These are phyloP conservation scores for Aspergillus sp. DNA, from an alignment of 2,329 filamentous ascomycete species.

Conservation along the genomic window DNA sequence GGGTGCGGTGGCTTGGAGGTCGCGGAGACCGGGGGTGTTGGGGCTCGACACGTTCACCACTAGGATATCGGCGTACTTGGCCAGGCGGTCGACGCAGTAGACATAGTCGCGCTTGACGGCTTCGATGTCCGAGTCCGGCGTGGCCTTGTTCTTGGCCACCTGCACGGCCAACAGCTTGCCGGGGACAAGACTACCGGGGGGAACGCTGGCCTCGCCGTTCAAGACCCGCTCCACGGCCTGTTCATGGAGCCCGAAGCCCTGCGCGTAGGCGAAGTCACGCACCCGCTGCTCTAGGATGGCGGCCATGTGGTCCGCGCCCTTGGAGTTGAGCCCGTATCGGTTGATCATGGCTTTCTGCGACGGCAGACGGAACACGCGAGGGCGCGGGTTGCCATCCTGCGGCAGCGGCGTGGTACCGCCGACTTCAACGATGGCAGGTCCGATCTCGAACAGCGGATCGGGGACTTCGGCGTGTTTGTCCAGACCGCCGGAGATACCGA, in stretches of 20 bases:
- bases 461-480: conserved; percentile 93
- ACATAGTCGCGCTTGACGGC: conserved; percentile 80
- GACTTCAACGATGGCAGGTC: conserved; percentile 84
- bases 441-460: conserved; percentile 78
- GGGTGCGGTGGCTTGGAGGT: conserved; percentile 80
- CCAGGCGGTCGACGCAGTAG: conserved; percentile 81
- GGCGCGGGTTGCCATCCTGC: conserved; percentile 82
- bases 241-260: conserved; percentile 64
- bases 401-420: conserved; percentile 86
- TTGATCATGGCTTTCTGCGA: conserved; percentile 88
- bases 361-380: conserved; percentile 83
- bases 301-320: conserved; percentile 84
- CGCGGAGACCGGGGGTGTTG: conserved; percentile 88
- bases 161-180: conserved; percentile 85
- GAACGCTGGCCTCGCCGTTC: conserved; percentile 72
- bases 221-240: conserved; percentile 70
- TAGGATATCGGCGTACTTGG: conserved; percentile 88
- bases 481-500: conserved; percentile 91
- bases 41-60: conserved; percentile 97
- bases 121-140: conserved; percentile 77
- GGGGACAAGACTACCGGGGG: conserved; percentile 73
- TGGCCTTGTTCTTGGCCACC: conserved; percentile 95
- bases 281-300: conserved; percentile 74
- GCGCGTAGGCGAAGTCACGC: conserved; percentile 69
- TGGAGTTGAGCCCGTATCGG: conserved; percentile 90